These are phyloP conservation scores for Holtermanniella nyarrowii DNA, from an alignment of 768 basidiomycete species.

Conservation along the genomic window DNA sequence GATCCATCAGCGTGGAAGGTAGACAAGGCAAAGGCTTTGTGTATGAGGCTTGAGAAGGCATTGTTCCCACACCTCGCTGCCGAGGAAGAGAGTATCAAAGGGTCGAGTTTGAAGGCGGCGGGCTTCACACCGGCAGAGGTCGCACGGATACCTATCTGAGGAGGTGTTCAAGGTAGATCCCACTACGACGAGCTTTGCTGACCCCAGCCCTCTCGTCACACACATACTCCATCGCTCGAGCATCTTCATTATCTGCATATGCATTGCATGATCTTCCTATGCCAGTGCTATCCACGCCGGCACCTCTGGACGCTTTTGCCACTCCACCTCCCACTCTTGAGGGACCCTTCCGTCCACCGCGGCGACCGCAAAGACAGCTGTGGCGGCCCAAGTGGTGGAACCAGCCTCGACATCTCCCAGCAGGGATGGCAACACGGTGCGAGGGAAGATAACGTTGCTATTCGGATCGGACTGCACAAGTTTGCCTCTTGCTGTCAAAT, in stretches of 20 bases:
- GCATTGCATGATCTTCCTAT: no score
- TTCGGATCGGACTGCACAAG: constrained; percentile 63
- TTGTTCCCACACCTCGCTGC: background rate
- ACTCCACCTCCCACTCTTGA: constrained; percentile 20
- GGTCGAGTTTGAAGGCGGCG: background rate
- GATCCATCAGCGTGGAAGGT: background rate
- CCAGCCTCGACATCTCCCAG: constrained; percentile 46
- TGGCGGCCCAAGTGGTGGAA: constrained; percentile 52
- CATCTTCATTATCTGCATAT: no score
- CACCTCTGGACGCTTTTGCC: constrained; percentile 29
- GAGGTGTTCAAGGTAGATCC: no score
- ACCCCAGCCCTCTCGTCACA: no score
- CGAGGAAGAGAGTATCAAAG: background rate
- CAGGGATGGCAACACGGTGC: constrained; percentile 60
- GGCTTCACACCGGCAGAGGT: background rate
- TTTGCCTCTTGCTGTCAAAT: constrained; percentile 17
- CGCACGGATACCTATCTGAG: background rate
- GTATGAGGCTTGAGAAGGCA: background rate
- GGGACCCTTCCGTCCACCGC: constrained; percentile 6
- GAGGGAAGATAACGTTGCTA: constrained; percentile 57
- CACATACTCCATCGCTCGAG: no score
- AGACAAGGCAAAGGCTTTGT: background rate
- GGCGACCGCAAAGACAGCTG: constrained; percentile 58
- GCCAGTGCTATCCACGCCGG: constrained; percentile 11
- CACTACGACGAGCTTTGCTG: no score